These are phyloP conservation scores for Linanthus parryae DNA, from an alignment of 148 eudicot genomes.

Conservation along the genomic window DNA sequence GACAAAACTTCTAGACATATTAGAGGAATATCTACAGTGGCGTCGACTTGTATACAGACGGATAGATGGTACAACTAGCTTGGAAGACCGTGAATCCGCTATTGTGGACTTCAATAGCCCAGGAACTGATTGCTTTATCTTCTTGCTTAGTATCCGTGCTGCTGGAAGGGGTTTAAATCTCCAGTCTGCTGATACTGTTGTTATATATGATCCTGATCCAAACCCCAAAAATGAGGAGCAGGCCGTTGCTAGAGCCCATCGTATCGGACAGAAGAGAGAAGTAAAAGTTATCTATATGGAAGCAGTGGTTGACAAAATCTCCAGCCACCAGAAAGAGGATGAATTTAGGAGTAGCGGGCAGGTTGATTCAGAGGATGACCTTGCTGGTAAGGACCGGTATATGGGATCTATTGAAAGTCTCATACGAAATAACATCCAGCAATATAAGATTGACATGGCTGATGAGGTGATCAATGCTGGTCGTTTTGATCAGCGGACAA, in stretches of 20 bases:
- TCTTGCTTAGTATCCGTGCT: slow-evolving; percentile 95
- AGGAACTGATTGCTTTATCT: slow-evolving; percentile 79
- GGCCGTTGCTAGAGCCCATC: slow-evolving; percentile 99
- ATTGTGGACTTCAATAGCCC: slow-evolving; percentile 88
- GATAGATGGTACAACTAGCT: slow-evolving; percentile 93
- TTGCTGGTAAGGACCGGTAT: slow-evolving; percentile 95
- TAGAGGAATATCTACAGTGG: slow-evolving; percentile 99
- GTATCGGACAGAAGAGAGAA: slow-evolving; percentile 97
- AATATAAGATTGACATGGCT: slow-evolving; percentile 98
- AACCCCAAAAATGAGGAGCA: slow-evolving; percentile 99
- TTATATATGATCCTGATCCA: slow-evolving; percentile 99
- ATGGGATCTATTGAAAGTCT: slow-evolving; percentile 94
- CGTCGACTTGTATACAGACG: slow-evolving; percentile 81
- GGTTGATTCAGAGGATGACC: slow-evolving; percentile 93
- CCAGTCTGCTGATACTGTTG: slow-evolving; percentile 93
- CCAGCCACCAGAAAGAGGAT: slow-evolving; percentile 93
- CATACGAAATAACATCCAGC: slow-evolving; percentile 92
- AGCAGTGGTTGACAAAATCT: slow-evolving; percentile 88
- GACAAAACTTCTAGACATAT: slow-evolving; percentile 90
- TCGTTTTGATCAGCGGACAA: slow-evolving; percentile 96
- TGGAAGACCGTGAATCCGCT: slow-evolving; percentile 96
- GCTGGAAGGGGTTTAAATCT: slow-evolving; percentile 98
- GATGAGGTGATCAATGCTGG: slow-evolving; percentile 99
- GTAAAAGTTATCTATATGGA: slow-evolving; percentile 97
- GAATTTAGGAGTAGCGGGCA: slow-evolving; percentile 69